Percentiles rank a stretch among this genome's conserved stretches.
phyloP scores from a whole-genome alignment of 495 filamentous ascomycete species.

The Aspergillus sparsus region DNA sequence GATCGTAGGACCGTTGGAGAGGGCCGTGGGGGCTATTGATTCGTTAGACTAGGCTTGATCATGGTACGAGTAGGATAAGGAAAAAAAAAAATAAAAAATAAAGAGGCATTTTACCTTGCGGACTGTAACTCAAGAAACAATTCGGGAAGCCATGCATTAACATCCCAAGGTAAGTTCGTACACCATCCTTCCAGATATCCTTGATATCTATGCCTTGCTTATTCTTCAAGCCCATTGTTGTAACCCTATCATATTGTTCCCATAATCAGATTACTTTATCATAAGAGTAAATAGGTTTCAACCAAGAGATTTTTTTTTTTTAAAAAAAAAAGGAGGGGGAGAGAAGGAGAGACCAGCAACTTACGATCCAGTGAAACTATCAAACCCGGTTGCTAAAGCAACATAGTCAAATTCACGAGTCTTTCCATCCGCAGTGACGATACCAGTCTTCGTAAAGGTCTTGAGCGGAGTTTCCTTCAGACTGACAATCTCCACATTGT shows the following conservation, averaged over 20 bases:
- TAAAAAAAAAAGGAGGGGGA: not conserved
- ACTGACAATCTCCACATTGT: slow-evolving; percentile 55
- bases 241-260: slow-evolving; percentile 39
- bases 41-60: not conserved
- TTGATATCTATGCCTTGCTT: slow-evolving; percentile 38
- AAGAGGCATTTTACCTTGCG: slow-evolving; percentile 2
- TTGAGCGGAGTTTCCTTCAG: slow-evolving; percentile 47
- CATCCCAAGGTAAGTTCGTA: slow-evolving; percentile 52
- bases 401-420: slow-evolving; percentile 52
- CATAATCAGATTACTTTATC: slow-evolving; percentile 11
- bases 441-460: slow-evolving; percentile 43
- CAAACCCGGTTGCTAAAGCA: slow-evolving; percentile 58
- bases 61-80: not conserved
- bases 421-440: slow-evolving; percentile 42
- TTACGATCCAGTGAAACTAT: slow-evolving; percentile 47
- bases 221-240: slow-evolving; percentile 47
- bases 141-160: slow-evolving; percentile 52
- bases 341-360: slow-evolving; percentile 20
- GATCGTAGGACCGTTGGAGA: slow-evolving; percentile 51
- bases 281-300: not conserved
- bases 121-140: slow-evolving; percentile 52
- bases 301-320: not conserved
- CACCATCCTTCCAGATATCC: slow-evolving; percentile 49
- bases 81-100: not conserved
- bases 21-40: slow-evolving; percentile 51